These are phyloP conservation scores for Phytophthora chlamydospora DNA, from an alignment of 352 stramenopile genomes.

Conservation along the genomic window DNA sequence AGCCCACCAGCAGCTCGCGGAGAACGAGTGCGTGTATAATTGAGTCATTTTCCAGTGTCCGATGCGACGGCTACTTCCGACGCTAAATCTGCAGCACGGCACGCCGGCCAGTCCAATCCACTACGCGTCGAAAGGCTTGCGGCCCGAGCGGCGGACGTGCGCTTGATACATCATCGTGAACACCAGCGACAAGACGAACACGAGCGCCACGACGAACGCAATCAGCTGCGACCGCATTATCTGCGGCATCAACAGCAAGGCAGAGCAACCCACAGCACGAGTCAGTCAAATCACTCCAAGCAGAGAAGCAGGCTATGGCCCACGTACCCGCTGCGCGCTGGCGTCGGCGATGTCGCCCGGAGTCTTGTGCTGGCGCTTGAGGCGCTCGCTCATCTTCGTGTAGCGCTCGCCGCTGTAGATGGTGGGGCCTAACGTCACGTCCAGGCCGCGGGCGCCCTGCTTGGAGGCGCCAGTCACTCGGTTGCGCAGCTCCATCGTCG, in stretches of 20 bases:
- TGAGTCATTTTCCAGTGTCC: constrained; percentile 10
- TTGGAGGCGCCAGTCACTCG: constrained; percentile 43
- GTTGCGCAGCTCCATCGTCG: constrained; percentile 70
- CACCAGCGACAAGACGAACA: constrained; percentile 56
- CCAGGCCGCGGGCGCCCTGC: constrained; percentile 34
- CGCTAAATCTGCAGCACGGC: background rate
- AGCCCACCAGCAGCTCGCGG: constrained; percentile 15
- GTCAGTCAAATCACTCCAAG: constrained; percentile 2
- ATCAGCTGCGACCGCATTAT: constrained; percentile 66
- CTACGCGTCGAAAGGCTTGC: constrained; percentile 35
- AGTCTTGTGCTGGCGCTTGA: constrained; percentile 75
- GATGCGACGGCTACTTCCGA: constrained; percentile 23
- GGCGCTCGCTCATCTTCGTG: constrained; percentile 82
- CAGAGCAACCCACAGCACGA: constrained; percentile 5
- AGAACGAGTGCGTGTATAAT: constrained; percentile 24
- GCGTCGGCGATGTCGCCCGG: constrained; percentile 44
- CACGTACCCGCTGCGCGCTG: constrained; percentile 46
- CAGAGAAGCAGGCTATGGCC: background rate
- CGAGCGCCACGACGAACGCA: constrained; percentile 61
- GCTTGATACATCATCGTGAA: constrained; percentile 67
- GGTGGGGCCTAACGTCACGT: constrained; percentile 75
- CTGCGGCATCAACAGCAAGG: constrained; percentile 32
- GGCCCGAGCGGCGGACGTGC: constrained; percentile 34
- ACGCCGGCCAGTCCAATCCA: background rate
- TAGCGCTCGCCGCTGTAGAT: constrained; percentile 86